Evolutionary conservation across 2,329 filamentous ascomycete species (phyloP).

Genomic region (Alternaria arbusti): DNA sequence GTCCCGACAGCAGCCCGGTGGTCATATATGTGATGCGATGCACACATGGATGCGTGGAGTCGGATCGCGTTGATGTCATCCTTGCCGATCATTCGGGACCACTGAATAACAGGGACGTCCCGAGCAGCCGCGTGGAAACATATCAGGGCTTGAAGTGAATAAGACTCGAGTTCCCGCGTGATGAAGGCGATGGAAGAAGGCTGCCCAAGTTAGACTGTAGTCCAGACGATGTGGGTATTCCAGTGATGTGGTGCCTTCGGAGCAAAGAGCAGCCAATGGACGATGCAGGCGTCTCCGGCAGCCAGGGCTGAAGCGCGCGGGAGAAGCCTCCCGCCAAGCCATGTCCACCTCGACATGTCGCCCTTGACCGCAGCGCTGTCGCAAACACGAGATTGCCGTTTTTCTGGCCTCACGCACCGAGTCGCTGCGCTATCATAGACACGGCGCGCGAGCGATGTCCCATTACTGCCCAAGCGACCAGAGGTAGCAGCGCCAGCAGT

Average conservation of each 20-base stretch:
- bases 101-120: background rate
- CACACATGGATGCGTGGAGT: background rate
- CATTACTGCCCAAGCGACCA: slow-evolving; percentile 30
- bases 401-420: background rate
- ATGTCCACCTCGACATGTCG: slow-evolving; percentile 10
- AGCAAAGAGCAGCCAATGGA: slow-evolving; percentile 5
- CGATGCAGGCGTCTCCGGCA: slow-evolving; percentile 1
- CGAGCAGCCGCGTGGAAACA: background rate
- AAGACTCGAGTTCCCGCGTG: background rate
- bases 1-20: background rate
- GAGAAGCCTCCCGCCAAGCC: slow-evolving; percentile 12
- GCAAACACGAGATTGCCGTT: slow-evolving; percentile 5
- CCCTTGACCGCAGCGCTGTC: slow-evolving; percentile 1
- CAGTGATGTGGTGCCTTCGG: slow-evolving; percentile 1
- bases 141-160: background rate
- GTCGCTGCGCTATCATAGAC: background rate
- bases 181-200: background rate
- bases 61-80: slow-evolving; percentile 9
- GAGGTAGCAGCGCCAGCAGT: slow-evolving; percentile 7
- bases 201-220: background rate
- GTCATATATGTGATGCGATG: background rate
- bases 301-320: slow-evolving; percentile 5
- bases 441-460: slow-evolving; percentile 36
- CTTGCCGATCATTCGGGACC: background rate
- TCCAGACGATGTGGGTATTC: background rate